These are phyloP conservation scores for Ananas comosus DNA, from an alignment of 176 grass and related monocot species.

Conservation along the genomic window DNA sequence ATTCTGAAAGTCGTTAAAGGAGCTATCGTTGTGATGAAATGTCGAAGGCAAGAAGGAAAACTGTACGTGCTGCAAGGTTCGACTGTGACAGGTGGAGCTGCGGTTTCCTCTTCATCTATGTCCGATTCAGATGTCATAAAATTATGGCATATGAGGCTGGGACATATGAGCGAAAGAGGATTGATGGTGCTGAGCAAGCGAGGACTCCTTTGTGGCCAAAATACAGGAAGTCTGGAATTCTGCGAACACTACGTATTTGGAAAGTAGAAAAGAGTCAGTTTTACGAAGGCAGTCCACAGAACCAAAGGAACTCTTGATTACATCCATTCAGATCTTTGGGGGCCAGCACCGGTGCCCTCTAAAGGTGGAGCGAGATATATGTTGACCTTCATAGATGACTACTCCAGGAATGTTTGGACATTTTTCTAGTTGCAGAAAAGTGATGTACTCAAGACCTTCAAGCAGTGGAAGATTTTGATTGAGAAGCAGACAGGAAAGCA, in stretches of 20 bases:
- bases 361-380: too few relatives aligned
- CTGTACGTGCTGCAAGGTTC: not conserved
- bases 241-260: constrained; percentile 14
- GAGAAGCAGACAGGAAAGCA: too few relatives aligned
- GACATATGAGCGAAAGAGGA: constrained; percentile 1
- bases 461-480: too few relatives aligned
- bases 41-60: not conserved
- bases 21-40: constrained; percentile 9
- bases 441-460: too few relatives aligned
- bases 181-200: not conserved
- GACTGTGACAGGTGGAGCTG: not conserved
- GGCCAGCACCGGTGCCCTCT: too few relatives aligned
- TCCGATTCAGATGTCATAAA: not conserved
- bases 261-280: constrained; percentile 7
- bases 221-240: not conserved
- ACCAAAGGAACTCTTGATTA: not conserved
- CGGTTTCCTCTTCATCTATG: not conserved
- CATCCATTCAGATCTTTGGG: not conserved
- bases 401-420: too few relatives aligned
- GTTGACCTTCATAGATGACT: too few relatives aligned
- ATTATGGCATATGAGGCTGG: constrained; percentile 1
- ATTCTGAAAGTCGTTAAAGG: not conserved
- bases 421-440: too few relatives aligned
- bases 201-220: not conserved
- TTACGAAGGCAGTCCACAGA: not conserved